Evolutionary conservation across 345 rosid species (phyloP).

Genomic region (Boechera stricta): DNA sequence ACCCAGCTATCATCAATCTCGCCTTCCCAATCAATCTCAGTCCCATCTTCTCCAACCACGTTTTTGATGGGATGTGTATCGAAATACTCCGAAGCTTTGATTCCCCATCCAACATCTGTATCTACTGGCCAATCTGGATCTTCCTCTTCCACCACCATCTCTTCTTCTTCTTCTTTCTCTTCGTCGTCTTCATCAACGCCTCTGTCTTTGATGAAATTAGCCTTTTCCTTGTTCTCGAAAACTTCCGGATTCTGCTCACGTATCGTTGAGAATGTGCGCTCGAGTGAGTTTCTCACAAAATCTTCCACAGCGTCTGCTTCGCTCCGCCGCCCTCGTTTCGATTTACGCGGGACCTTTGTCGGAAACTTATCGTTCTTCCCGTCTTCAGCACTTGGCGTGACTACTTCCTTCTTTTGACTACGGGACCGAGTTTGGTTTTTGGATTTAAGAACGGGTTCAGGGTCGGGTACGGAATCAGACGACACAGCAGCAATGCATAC

Average conservation of each 20-base stretch:
- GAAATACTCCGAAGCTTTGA: conserved; percentile 88
- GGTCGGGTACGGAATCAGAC: conserved; percentile 48
- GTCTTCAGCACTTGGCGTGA: conserved; percentile 27
- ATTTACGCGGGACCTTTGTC: conserved; percentile 57
- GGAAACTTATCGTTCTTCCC: conserved; percentile 44
- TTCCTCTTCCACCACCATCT: conserved; percentile 85
- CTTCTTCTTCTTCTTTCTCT: conserved; percentile 40
- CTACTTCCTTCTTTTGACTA: conserved; percentile 30
- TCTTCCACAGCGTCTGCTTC: conserved; percentile 89
- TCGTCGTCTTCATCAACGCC: conserved; percentile 46
- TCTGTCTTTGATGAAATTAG: conserved; percentile 56
- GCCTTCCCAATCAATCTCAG: conserved; percentile 89
- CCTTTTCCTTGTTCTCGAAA: conserved; percentile 53
- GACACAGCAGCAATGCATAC: conserved; percentile 52
- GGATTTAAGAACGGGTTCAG: conserved; percentile 47
- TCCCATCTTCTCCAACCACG: conserved; percentile 81
- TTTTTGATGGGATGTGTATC: conserved; percentile 81
- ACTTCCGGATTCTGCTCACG: conserved; percentile 58
- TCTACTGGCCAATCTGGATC: conserved; percentile 87
- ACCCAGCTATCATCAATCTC: conserved; percentile 87
- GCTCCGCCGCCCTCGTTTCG: conserved; percentile 76
- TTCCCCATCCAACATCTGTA: conserved; percentile 96
- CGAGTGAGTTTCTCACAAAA: conserved; percentile 70
- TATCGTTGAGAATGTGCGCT: conserved; percentile 68
- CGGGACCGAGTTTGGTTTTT: conserved; percentile 34